Conservation (phyloP, 495 filamentous ascomycete species). For the Aspergillus bertholletiae region DNA sequence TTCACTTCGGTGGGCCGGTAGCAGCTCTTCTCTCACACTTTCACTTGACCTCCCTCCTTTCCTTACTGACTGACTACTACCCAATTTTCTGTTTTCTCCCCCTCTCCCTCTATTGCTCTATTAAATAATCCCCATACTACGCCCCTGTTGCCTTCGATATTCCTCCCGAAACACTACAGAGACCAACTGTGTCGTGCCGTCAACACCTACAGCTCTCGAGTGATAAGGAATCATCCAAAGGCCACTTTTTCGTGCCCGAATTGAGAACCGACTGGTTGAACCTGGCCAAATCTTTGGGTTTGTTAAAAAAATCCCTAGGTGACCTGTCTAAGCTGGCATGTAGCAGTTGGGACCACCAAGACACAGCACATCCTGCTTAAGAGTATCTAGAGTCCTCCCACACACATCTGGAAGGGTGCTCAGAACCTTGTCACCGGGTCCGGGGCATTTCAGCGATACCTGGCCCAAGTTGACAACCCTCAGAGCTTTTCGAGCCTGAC, state of each 20-base stretch:
- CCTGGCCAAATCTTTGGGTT: neutral
- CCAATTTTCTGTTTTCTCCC: no score
- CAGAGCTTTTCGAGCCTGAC: neutral
- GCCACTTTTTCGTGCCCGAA: neutral
- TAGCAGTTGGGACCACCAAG: neutral
- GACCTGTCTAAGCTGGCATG: neutral
- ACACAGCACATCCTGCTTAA: neutral
- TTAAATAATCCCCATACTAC: no score
- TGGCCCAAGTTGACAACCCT: neutral
- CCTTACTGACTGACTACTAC: no score
- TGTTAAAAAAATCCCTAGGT: neutral
- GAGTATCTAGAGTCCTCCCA: neutral
- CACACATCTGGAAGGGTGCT: neutral
- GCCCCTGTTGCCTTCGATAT: no score
- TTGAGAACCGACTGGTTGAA: neutral
- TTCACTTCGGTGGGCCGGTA: no score
- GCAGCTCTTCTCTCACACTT: no score
- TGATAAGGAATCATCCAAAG: neutral
- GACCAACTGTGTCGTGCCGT: no score
- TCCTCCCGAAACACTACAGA: no score
- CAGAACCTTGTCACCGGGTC: neutral
- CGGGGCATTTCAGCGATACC: neutral
- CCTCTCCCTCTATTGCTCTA: no score
- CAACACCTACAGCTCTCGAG: neutral
- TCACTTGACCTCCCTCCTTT: no score